Percentiles rank a stretch among this genome's conserved stretches.
phyloP scores from a whole-genome alignment of 192 early-diverging fungal species.

The Backusella parvicylindrica region DNA sequence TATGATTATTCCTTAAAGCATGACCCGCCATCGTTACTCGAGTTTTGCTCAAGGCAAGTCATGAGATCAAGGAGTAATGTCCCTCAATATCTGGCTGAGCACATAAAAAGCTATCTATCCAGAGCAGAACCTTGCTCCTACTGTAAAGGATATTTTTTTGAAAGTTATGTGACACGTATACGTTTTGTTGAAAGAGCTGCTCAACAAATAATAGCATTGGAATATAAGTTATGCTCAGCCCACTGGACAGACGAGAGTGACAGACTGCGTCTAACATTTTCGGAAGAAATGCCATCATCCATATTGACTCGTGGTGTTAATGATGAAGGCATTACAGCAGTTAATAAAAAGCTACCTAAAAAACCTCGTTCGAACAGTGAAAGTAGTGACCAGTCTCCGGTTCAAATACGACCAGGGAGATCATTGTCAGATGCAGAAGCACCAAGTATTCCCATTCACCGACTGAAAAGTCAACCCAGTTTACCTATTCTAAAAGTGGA shows the following conservation, averaged over 20 bases:
- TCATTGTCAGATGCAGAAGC: neutral
- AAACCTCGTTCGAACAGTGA: conserved; percentile 7
- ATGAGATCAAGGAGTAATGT: conserved; percentile 60
- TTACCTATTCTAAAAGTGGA: neutral
- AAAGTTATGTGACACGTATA: conserved; percentile 50
- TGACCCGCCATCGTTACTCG: conserved; percentile 61
- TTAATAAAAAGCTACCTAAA: neutral
- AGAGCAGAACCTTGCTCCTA: conserved; percentile 61
- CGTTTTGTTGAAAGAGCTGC: conserved; percentile 60
- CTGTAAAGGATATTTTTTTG: conserved; percentile 78
- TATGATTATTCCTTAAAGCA: conserved; percentile 38
- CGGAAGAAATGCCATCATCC: neutral
- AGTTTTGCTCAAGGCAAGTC: conserved; percentile 70
- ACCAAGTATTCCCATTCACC: neutral
- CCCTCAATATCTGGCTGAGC: conserved; percentile 39
- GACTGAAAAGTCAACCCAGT: conserved; percentile 5
- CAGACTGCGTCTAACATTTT: conserved; percentile 42
- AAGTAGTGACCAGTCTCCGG: neutral
- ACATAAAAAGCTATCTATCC: conserved; percentile 65
- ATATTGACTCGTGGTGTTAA: neutral
- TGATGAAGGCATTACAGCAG: neutral
- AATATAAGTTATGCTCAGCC: conserved; percentile 66
- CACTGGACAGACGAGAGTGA: conserved; percentile 74
- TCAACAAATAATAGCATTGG: conserved; percentile 47
- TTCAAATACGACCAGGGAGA: neutral